Evolutionary conservation across 352 stramenopile species (phyloP), one percentile per base, ranked within the genome.

Genomic region (Phytopythium vexans): DNA sequence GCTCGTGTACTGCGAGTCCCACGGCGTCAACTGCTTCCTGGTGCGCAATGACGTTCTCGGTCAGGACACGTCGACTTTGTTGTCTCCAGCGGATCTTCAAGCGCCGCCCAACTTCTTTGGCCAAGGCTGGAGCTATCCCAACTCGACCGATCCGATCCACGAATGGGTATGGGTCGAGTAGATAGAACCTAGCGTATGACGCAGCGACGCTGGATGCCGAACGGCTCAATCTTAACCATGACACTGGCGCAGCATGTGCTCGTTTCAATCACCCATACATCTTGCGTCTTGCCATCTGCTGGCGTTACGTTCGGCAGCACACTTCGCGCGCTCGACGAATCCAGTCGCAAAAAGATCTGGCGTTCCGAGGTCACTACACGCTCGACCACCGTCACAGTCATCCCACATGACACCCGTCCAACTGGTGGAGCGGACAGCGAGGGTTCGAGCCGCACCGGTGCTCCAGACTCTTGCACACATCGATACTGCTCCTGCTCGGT

Each of bases 1-100:
- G 37, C 64, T 91, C n/a, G 68, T 91, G 54, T 91, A 89, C 57
- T 89, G 77, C 47, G 81, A 92, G 56, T 88, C 74, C 3, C 81
- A 84, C 37, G 81, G 81, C 39, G 78, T 92, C 15, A 88, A 88
- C 50, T 88, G 78, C 54, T 88, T 89, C 33, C 64, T 92, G 27
- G 66, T 89, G 14, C 68, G 64, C 10, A 72, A 83, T 36, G 76
- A 86, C 54, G 67, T 54, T 31, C 54, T 86, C 9, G 56, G 66
- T 2, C 42, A 36, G 4, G 46, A 61, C n/a, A 10, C 49, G 6
- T 82, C 71, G 12, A 58, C 69, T 36, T 41, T 81, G 0, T 54
- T 88, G 6, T 43, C 3, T 0, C 51, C 62, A 0, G 52, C 69
- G 14, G 63, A 79, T 31, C 27, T 92, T 4, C 62, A 82, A 53